Base-by-base conservation (phyloP, 306 rosid species). In the Dryas octopetala region DNA sequence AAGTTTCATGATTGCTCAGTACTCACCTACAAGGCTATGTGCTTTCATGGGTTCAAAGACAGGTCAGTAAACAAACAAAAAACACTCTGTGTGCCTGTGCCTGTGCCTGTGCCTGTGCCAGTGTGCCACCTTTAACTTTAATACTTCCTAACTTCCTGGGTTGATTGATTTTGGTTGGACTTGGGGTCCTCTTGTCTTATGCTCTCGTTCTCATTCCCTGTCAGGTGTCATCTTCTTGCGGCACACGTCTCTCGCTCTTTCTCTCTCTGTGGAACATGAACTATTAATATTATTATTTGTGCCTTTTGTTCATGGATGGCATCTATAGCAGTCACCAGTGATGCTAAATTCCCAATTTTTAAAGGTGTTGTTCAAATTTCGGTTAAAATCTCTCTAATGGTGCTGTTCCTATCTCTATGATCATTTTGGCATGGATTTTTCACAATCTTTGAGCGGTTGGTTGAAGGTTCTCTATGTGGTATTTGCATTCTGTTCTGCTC, bases 401-500 rank as follows among this genome's bases (percentile, higher is more conserved):
- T 70, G 63, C 48, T 66, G 53, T 45, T 67, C 28, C 49, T 26
- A 9, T 73, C 68, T 77, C 76, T 54, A 12, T 75, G 80, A 76
- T 77, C 77, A 57, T 77, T 49, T 50, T 69, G 43, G 51, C 2
- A 83, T 85, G 88, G 87, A 79, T 71, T 84, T 83, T 62, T 74
- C 82, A 61, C 45, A 28, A 59, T 70, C 83, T 75, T 46, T 71
- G 12, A 65, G 79, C 9, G 57, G 70, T 67, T 86, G 84, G 80
- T 28, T 80, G 80, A 90, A 81, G 62, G 53, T 78, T 82, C 60
- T 63, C 70, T 92, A 87, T 79, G 91, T 92, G 70, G 86, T 81
- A 14, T 82, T 87, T 69, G 91, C 85, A 1, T 92, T 92, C 80
- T 76, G 78, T 83, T 88, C 81, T 76, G 96, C 96, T 78, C 76